Evolutionary conservation across 2,329 filamentous ascomycete species (phyloP), one percentile per base, ranked within the genome.

Genomic region (Cercospora zeina): DNA sequence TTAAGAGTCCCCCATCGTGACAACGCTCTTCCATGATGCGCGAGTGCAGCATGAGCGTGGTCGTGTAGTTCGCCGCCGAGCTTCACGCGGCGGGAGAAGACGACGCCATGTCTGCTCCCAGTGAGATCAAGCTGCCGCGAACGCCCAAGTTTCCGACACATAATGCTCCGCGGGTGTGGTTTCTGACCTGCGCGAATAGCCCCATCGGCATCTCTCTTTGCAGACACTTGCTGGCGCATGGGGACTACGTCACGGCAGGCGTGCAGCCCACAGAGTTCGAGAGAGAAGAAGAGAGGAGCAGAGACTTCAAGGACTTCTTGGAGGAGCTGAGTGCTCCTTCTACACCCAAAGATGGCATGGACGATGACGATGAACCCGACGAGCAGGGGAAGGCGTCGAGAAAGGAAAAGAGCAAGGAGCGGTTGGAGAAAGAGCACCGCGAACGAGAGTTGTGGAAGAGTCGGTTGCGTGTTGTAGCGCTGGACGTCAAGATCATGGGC

Each of bases 221-320:
- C 58, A 87, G 89, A 59, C 85, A 91, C 70, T 83, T 96, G 47
- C 87, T 97, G 53, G 86, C 86, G n/a, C 92, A 97, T 77, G 93
- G 95, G 54, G 95, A 97, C 77, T 93, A 89, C 74, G 89, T 96
- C 51, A 89, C 93, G 53, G 89, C 91, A 4, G 95, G 93, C 58
- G 82, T 97, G 34, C 86, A 90, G 53, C 89, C 91, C 2, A 80
- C 84, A 55, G 90, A 95, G 76, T 88, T 93, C 66, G 89, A 93
- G 67, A 80, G 80, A 70, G 84, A 93, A 74, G 88, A 77, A 61
- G 77, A 77, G 7, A 86, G 90, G 67, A 90, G 88, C 74, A 83
- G 86, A 70, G 90, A 93, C 75, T 96, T 96, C 76, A 87, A 89
- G 61, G 86, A 86, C 65, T 89, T 96, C 66, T 83, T 96, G 61